phyloP scores from a whole-genome alignment of 805 yeast genomes.

The Pichia cabralensis region DNA sequence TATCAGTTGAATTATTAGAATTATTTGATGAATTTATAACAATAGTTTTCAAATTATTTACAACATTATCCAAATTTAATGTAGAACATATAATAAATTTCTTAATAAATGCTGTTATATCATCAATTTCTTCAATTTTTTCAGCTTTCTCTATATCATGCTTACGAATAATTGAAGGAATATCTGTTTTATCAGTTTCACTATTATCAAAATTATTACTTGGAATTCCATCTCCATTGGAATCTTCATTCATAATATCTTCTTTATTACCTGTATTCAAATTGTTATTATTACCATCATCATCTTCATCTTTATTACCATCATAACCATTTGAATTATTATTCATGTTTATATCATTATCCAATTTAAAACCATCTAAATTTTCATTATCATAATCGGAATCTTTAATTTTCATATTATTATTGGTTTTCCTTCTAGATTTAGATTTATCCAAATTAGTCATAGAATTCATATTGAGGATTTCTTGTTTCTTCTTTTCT shows the following conservation, averaged over 20 bases:
- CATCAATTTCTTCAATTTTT: conserved; percentile 16
- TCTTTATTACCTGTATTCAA: conserved; percentile 4
- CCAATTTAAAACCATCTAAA: no score
- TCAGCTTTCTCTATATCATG: conserved; percentile 15
- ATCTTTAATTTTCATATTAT: no score
- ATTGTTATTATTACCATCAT: not conserved
- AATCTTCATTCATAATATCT: not conserved
- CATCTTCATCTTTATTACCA: not conserved
- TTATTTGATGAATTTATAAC: not conserved
- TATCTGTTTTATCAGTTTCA: conserved; percentile 6
- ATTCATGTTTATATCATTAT: no score
- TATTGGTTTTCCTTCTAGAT: conserved; percentile 3
- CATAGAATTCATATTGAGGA: no score
- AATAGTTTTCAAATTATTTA: conserved; percentile 1
- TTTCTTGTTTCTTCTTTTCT: conserved; percentile 1
- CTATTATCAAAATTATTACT: conserved; percentile 7
- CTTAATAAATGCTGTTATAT: conserved; percentile 29
- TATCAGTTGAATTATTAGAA: not conserved
- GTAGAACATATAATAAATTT: conserved; percentile 29
- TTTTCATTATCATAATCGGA: no score
- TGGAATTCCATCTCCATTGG: not conserved
- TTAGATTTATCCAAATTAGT: no score
- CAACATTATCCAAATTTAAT: conserved; percentile 9
- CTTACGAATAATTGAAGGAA: conserved; percentile 11
- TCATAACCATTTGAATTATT: conserved; percentile 1